Conservation (phyloP, 2,329 filamentous ascomycete genomes). For the Rutstroemia sp. region DNA sequence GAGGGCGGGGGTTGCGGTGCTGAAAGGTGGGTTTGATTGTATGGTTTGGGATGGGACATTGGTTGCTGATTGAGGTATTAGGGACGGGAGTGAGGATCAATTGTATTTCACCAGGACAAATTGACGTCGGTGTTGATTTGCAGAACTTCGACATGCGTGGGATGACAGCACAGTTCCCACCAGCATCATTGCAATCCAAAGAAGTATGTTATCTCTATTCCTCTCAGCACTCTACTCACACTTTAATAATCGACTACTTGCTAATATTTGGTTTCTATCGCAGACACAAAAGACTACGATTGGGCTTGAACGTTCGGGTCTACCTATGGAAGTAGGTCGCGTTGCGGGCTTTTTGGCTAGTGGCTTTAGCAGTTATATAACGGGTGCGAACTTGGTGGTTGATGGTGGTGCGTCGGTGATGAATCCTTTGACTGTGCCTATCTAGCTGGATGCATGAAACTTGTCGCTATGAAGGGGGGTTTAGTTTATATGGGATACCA, state of each 20-base stretch:
- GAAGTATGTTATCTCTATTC: conserved; percentile 29
- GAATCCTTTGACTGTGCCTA: not conserved
- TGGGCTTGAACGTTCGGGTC: conserved; percentile 50
- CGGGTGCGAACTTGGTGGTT: conserved; percentile 53
- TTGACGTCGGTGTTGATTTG: conserved; percentile 16
- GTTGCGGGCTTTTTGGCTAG: conserved; percentile 56
- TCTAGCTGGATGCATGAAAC: no score
- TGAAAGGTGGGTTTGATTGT: no score
- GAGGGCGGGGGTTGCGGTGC: no score
- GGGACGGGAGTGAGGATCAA: conserved; percentile 53
- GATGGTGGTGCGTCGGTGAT: conserved; percentile 36
- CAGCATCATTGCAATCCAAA: conserved; percentile 39
- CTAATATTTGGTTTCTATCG: conserved; percentile 15
- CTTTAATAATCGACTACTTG: no score
- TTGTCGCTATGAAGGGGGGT: no score
- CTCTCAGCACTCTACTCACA: not conserved
- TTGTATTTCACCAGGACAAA: conserved; percentile 37
- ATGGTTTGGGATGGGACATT: not conserved
- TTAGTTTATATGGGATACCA: no score
- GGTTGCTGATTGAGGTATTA: not conserved
- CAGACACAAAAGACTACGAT: conserved; percentile 39
- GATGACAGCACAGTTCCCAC: conserved; percentile 47
- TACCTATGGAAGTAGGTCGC: conserved; percentile 49
- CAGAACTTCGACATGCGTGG: conserved; percentile 40
- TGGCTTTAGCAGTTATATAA: conserved; percentile 56